These are phyloP conservation scores for Cryptococcus sp. DNA, from an alignment of 1,284 basidiomycete genomes.

Conservation along the genomic window DNA sequence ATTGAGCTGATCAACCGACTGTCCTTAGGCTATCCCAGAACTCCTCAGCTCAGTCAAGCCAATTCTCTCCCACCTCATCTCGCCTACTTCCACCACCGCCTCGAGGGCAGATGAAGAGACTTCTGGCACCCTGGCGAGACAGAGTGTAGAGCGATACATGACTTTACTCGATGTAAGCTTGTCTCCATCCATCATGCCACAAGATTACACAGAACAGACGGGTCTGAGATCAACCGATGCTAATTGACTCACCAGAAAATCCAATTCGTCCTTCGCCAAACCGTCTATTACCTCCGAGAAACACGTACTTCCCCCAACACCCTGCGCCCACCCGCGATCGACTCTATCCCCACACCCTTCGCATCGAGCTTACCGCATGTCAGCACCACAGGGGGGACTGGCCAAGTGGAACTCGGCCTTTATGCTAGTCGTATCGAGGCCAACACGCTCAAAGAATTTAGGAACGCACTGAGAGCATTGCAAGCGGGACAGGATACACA, in stretches of 20 bases:
- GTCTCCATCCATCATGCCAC: neutral
- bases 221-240: neutral
- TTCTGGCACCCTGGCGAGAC: constrained; percentile 25
- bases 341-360: constrained; percentile 42
- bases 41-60: constrained; percentile 43
- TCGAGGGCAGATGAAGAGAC: constrained; percentile 21
- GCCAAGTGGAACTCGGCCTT: constrained; percentile 36
- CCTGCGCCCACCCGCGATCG: constrained; percentile 30
- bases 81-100: constrained; percentile 4
- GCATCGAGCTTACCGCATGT: constrained; percentile 25
- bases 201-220: neutral
- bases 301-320: constrained; percentile 35
- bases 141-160: constrained; percentile 43
- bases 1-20: neutral
- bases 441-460: constrained; percentile 34
- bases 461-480: constrained; percentile 22
- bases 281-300: constrained; percentile 45
- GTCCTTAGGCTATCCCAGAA: constrained; percentile 39
- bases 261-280: constrained; percentile 49
- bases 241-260: constrained; percentile 39
- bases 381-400: constrained; percentile 2
- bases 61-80: constrained; percentile 36
- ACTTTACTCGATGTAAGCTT: constrained; percentile 43
- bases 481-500: constrained; percentile 2
- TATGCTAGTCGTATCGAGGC: constrained; percentile 44